Base-by-base conservation (phyloP, 805 yeast genomes). In the Kuraishia borneana region DNA sequence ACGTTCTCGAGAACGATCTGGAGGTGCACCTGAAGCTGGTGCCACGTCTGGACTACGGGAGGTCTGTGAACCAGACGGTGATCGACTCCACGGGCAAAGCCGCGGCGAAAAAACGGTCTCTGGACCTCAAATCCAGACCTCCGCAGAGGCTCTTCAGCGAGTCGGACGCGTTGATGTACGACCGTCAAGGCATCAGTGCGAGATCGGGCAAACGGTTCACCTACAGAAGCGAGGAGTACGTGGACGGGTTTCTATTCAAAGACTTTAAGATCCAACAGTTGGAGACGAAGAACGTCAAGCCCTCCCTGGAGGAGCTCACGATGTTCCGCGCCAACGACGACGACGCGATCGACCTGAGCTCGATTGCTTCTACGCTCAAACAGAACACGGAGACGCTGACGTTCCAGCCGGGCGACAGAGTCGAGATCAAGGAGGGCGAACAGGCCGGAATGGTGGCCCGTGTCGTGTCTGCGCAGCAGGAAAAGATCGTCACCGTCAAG, bases 351-450 rank as follows among this genome's bases (percentile, higher is more conserved):
- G 96, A 92, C 52, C 65, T 92, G 37, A 75, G 87, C 3, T 74
- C 88, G 1, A 76, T 92, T 44, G 92, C 96, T 2, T 84, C 87
- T 41, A 73, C 84, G n/a, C 65, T 92, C 45, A 83, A 83, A 51
- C 72, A 73, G 42, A 63, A 74, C 2, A 65, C 72, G 35, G 69
- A 68, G 25, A 64, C 71, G 17, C 65, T 75, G 22, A 58, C 68
- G 3, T 89, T 88, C 63, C 95, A 85, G 55, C 84, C 94, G 5
- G 96, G 95, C 44, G 98, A 92, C 55, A 73, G 83, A 45, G 96
- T 92, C 32, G 95, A 88, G 58, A 83, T 92, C 32, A 68, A 83
- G 34, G 75, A 76, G 42, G 98, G 98, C 53, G 98, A 92, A 60
- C 96, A 88, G 59, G 76, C 88, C 31, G 94, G 89, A 39, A 73